Evolutionary conservation across 176 grass and related monocot genomes (phyloP), one percentile per base, ranked within the genome.

Genomic region (Tillandsia leiboldiana): DNA sequence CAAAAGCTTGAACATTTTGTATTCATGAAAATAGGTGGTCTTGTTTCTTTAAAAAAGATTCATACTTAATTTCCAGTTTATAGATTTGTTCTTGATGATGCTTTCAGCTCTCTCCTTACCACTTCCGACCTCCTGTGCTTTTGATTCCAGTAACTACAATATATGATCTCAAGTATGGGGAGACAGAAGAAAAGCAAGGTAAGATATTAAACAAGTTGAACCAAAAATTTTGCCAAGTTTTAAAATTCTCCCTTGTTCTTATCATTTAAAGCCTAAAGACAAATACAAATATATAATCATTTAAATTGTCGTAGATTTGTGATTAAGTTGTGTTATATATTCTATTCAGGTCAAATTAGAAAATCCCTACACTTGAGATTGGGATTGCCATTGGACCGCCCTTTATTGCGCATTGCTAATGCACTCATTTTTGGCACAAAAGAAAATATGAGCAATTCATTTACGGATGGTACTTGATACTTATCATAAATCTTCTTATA

Each of bases 171-270:
- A 87, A 85, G 81, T 97, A 97, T 29, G 93, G 89, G 50, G 93
- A 97, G 77, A 87, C 83, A 15, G 93, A 97, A 80, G 84, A 92
- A 82, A 97, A 90, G 64, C 93, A 92, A 92, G 83, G 93, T 96
- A 87, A 74, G 71, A 14, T 20, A 54, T 14, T 57, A 23, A 18
- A 18, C 56, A 61, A 61, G 56, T 15, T 61, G 56, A 10, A 61
- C 8, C n/a, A 15, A 7, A 42, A 42, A 42, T 42, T 42, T 42
- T 7, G 33, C 33, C 6, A 7, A 42, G 33, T 42, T 42, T 42
- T 3, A 7, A 26, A 63, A 22, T 63, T 24, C 23, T 62, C 15
- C 57, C 23, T n/a, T 1, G 20, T 62, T 62, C 11, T 11, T 23
- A 26, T 63, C 11, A 11, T 24, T 63, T 11, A 22, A 11, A 26